Conservation (phyloP, 306 rosid species). For the Myrica gale region DNA sequence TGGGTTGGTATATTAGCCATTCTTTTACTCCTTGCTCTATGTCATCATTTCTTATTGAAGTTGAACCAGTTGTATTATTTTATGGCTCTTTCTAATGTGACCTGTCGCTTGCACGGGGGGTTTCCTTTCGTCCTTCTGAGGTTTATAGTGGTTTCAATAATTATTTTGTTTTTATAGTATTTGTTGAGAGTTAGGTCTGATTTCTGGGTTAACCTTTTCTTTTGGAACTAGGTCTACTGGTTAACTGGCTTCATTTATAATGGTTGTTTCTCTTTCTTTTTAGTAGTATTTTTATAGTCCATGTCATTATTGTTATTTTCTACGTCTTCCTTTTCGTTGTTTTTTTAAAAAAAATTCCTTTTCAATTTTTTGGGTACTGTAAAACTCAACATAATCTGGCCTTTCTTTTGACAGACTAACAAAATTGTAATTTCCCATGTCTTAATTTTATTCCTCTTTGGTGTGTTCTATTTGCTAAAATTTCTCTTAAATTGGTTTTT, state of each 20-base stretch:
- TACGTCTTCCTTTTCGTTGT: not conserved
- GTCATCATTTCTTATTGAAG: not conserved
- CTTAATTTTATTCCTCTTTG: not conserved
- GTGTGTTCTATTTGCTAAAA: not conserved
- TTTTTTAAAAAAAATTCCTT: not conserved
- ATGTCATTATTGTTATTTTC: not conserved
- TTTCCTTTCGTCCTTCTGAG: constrained; percentile 17
- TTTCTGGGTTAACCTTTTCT: constrained; percentile 19
- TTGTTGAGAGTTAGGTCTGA: constrained; percentile 25
- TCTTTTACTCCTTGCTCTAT: not conserved
- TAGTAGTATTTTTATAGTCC: not conserved
- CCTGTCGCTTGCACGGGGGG: constrained; percentile 3
- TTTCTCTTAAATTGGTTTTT: not conserved
- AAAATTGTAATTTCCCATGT: not conserved
- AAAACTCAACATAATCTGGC: not conserved
- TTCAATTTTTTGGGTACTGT: not conserved
- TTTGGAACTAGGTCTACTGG: constrained; percentile 22
- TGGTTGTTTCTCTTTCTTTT: not conserved
- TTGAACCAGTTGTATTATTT: not conserved
- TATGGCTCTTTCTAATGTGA: not conserved
- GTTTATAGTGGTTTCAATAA: not conserved
- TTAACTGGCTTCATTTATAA: constrained; percentile 10
- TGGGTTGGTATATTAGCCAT: not conserved
- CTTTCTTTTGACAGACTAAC: not conserved
- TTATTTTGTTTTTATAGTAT: constrained; percentile 9